Evolutionary conservation across 2,329 filamentous ascomycete genomes (phyloP).

Genomic region (Beauveria caledonica): DNA sequence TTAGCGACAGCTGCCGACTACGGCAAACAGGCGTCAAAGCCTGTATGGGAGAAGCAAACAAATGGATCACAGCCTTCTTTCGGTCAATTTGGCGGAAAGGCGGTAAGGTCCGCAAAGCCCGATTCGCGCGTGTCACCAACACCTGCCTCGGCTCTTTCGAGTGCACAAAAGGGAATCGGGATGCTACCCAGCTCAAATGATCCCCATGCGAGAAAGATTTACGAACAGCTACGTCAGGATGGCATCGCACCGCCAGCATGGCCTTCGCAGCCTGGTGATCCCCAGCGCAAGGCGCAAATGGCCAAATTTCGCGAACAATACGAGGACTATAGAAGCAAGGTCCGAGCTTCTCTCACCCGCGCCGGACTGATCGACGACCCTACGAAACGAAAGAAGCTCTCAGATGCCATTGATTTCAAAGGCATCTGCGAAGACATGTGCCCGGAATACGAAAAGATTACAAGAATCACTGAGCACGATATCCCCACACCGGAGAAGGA

Average conservation of each 20-base stretch:
- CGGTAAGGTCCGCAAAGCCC: constrained; percentile 11
- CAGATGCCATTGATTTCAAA: constrained; percentile 58
- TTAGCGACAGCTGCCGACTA: neutral
- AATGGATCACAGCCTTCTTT: neutral
- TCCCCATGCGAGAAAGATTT: constrained; percentile 41
- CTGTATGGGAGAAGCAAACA: neutral
- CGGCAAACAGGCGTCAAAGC: neutral
- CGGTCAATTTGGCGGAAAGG: neutral
- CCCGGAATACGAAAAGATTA: constrained; percentile 57
- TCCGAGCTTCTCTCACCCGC: constrained; percentile 48
- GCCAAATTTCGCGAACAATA: constrained; percentile 47
- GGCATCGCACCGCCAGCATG: constrained; percentile 45
- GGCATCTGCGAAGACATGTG: constrained; percentile 65
- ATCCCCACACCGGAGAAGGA: constrained; percentile 49
- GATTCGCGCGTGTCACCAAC: constrained; percentile 14
- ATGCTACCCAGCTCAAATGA: constrained; percentile 21
- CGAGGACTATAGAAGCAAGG: constrained; percentile 48
- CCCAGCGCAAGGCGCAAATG: constrained; percentile 41
- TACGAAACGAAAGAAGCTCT: constrained; percentile 51
- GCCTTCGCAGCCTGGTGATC: constrained; percentile 47
- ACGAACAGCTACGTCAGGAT: constrained; percentile 45
- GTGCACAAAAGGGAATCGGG: neutral
- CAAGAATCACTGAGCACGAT: constrained; percentile 53
- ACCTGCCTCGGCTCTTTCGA: constrained; percentile 11
- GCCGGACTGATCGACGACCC: constrained; percentile 57